Percentiles rank a stretch among this genome's conserved stretches.
Conservation (phyloP, 352 stramenopile species). For the Phytophthora fragariaefolia region DNA sequence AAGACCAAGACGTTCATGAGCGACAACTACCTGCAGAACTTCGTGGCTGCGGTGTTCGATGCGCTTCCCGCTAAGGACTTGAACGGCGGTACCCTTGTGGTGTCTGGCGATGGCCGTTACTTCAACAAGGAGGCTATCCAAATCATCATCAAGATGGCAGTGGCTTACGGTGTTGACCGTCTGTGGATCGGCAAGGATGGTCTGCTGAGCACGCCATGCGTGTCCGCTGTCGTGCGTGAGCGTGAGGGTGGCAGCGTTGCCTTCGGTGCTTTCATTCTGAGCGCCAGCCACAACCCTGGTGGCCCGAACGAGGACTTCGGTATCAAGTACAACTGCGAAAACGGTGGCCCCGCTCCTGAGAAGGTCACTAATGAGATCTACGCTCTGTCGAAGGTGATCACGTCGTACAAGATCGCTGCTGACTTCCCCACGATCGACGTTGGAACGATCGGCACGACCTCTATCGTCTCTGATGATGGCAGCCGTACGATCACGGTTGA, state of each 20-base stretch:
- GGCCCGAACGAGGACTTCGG: constrained; percentile 98
- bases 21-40: constrained; percentile 98
- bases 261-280: constrained; percentile 97
- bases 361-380: constrained; percentile 98
- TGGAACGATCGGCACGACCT: constrained; percentile 70
- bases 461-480: constrained; percentile 83
- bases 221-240: constrained; percentile 97
- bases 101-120: constrained; percentile 96
- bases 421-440: constrained; percentile 87
- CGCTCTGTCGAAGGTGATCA: constrained; percentile 95
- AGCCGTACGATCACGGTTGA: constrained; percentile 95
- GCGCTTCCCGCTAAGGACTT: constrained; percentile 95
- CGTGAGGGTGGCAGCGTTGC: constrained; percentile 93
- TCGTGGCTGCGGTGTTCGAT: constrained; percentile 97
- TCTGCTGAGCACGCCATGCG: constrained; percentile 97
- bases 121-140: constrained; percentile 96
- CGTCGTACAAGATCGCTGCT: constrained; percentile 92
- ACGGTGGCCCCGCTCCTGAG: constrained; percentile 97
- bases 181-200: constrained; percentile 96
- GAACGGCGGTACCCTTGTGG: constrained; percentile 95
- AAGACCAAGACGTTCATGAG: constrained; percentile 99
- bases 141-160: constrained; percentile 97
- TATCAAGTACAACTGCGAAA: constrained; percentile 99
- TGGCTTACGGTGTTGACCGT: constrained; percentile 95
- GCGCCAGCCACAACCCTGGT: constrained; percentile 98